Percentiles rank a stretch among this genome's conserved stretches.
These are phyloP conservation scores for Aspergillus eucalypticola DNA, from an alignment of 2,329 filamentous ascomycete genomes.

Conservation along the genomic window DNA sequence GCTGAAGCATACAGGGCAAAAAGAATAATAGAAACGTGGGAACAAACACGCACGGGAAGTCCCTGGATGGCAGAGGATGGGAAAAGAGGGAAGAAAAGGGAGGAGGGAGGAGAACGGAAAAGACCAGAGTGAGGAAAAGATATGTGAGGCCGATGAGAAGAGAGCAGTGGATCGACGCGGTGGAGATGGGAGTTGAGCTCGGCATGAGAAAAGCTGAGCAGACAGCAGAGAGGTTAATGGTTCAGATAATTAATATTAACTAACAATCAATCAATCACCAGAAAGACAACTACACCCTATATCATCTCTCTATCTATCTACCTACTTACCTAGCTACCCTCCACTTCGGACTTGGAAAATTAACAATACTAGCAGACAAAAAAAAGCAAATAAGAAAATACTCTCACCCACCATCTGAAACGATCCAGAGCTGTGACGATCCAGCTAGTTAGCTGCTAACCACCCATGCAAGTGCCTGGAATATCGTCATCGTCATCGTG, in stretches of 20 bases:
- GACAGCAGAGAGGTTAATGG: not conserved
- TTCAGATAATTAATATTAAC: not conserved
- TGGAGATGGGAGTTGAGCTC: slow-evolving; percentile 17
- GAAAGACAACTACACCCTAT: not conserved
- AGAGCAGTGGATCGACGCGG: slow-evolving; percentile 23
- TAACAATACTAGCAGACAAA: no score
- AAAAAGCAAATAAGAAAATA: not conserved
- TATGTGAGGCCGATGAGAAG: slow-evolving; percentile 11
- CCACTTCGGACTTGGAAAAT: not conserved
- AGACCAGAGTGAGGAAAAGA: slow-evolving; percentile 4
- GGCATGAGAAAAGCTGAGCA: slow-evolving; percentile 1
- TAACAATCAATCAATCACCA: not conserved
- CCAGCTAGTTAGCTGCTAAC: not conserved
- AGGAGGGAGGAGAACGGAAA: slow-evolving; percentile 1
- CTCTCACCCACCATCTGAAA: slow-evolving; percentile 1
- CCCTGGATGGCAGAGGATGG: slow-evolving; percentile 10
- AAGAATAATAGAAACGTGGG: slow-evolving; percentile 8
- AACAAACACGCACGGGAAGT: slow-evolving; percentile 3
- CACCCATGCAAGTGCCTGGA: not conserved
- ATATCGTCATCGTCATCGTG: not conserved
- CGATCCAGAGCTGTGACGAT: not conserved
- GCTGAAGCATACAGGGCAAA: not conserved
- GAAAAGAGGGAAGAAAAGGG: slow-evolving; percentile 13
- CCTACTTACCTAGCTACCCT: not conserved
- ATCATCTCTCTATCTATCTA: not conserved